A percentile compares a stretch with the other conserved stretches of the same genome.
These are phyloP conservation scores for Eucalyptus paniculata DNA, from an alignment of 345 rosid genomes.

Conservation along the genomic window DNA sequence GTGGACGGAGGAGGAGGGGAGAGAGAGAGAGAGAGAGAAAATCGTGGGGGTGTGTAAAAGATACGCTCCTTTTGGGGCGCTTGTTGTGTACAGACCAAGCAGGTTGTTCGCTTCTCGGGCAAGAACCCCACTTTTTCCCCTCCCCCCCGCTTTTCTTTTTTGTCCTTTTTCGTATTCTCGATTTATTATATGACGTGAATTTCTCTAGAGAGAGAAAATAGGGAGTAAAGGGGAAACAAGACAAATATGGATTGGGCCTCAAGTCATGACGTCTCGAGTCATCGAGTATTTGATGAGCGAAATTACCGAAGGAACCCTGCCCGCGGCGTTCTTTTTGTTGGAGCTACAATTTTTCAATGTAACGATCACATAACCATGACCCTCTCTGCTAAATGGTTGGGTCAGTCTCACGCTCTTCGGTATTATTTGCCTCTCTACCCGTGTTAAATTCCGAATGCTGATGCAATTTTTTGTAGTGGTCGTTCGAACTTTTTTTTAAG, in stretches of 20 bases:
- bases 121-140: neutral
- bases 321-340: neutral
- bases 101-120: neutral
- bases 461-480: neutral
- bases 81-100: constrained; percentile 6
- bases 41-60: neutral
- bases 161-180: neutral
- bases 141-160: neutral
- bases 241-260: neutral
- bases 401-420: neutral
- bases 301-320: too few species aligned
- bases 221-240: neutral
- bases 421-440: neutral
- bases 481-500: neutral
- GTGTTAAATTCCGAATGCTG: neutral
- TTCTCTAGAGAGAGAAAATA: neutral
- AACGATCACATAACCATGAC: neutral
- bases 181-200: neutral
- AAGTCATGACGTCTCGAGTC: neutral
- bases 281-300: neutral
- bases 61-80: constrained; percentile 7
- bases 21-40: neutral
- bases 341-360: neutral
- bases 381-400: neutral
- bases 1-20: neutral